Base-by-base conservation (phyloP, 2,329 filamentous ascomycete species). In the Penicillium sp. region DNA sequence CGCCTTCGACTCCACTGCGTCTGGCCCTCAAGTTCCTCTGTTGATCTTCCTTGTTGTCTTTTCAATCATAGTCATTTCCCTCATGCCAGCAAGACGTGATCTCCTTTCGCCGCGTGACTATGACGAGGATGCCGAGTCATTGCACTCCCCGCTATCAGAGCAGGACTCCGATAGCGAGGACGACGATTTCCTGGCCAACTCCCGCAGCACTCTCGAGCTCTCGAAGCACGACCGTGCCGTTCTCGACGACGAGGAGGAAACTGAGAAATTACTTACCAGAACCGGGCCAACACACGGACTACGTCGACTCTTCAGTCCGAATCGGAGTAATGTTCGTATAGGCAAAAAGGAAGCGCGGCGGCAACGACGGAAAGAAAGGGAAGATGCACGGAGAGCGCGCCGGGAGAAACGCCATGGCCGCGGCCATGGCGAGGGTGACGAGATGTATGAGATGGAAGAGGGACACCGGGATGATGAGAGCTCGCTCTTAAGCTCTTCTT, bases 391-490 rank as follows among this genome's bases (percentile, higher is more conserved):
- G 54, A 79, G 67, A 79, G 82, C 69, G 87, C 86, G 71, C 44
- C 70, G 83, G 79, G 78, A 83, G 84, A 64, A 81, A 78, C 66
- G 75, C 85, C 72, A 76, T 83, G 90, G 75, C 85, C 72, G 76
- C 83, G 90, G 92, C 72, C 87, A 91, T 67, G 89, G 90, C 44
- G 86, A 89, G 35, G 35, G 35, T 8, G 35, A 58, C 75, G 81
- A 96, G 71, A 91, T 96, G 89, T 93, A 92, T 75, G 91, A 95
- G 78, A 92, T 94, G 90, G 93, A 97, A 76, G 90, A 93, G 73
- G 92, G 92, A 1, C 72, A 78, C 35, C 73, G 71, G 64, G 88
- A 90, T 23, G 62, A 66, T 53, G 62, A 64, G 50, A 62, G 57
- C 54, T 64, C 62, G 9, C 60, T 64, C 47, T 31, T 64, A 41